A percentile compares a stretch with the other conserved stretches of the same genome.
phyloP scores from a whole-genome alignment of 2,329 filamentous ascomycete species.

The Lachnellula willkommii region DNA sequence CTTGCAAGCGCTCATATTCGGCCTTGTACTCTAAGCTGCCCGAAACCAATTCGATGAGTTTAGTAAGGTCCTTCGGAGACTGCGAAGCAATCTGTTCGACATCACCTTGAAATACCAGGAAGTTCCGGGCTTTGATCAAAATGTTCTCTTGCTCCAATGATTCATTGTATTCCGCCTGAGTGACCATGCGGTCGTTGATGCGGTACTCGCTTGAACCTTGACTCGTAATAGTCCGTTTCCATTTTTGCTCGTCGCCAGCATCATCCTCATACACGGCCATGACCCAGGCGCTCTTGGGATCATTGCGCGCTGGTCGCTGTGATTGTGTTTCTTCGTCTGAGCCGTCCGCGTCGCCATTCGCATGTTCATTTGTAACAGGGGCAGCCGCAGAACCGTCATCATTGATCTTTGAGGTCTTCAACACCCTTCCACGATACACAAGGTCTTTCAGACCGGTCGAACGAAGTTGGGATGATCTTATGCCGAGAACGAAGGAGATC shows the following conservation, averaged over 20 bases:
- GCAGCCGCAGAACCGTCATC: slow-evolving; percentile 67
- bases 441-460: slow-evolving; percentile 91
- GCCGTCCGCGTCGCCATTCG: slow-evolving; percentile 55
- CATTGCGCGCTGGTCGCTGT: slow-evolving; percentile 63
- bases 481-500: slow-evolving; percentile 96
- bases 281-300: slow-evolving; percentile 95
- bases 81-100: slow-evolving; percentile 96
- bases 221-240: slow-evolving; percentile 91
- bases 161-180: slow-evolving; percentile 88
- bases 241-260: slow-evolving; percentile 86
- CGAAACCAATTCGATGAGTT: slow-evolving; percentile 94
- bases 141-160: slow-evolving; percentile 92
- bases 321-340: slow-evolving; percentile 52
- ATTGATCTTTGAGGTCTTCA: slow-evolving; percentile 89
- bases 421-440: slow-evolving; percentile 89
- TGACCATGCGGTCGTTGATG: slow-evolving; percentile 88
- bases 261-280: slow-evolving; percentile 99
- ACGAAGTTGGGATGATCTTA: slow-evolving; percentile 96
- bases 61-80: slow-evolving; percentile 86
- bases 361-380: slow-evolving; percentile 52
- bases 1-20: slow-evolving; percentile 88
- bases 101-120: slow-evolving; percentile 96
- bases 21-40: slow-evolving; percentile 91
- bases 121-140: slow-evolving; percentile 95
- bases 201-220: slow-evolving; percentile 89